Evolutionary conservation across 768 basidiomycete genomes (phyloP).

Genomic region (Pleurotus pulmonarius): DNA sequence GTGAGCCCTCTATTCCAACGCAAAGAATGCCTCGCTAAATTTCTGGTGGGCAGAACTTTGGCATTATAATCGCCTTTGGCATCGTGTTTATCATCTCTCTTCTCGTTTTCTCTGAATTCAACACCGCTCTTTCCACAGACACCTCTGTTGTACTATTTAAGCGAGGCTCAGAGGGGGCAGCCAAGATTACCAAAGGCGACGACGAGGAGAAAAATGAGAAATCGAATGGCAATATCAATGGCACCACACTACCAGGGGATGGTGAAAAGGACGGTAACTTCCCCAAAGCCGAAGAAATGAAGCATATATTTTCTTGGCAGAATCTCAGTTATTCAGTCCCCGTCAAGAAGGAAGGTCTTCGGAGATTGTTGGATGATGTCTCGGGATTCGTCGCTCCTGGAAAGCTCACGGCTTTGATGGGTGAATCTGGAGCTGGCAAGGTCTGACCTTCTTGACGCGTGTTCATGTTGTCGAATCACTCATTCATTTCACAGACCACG

Average conservation of each 20-base stretch:
- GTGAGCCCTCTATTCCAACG: no score
- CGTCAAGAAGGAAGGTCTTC: slow-evolving; percentile 28
- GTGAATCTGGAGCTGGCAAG: slow-evolving; percentile 30
- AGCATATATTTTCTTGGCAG: slow-evolving; percentile 68
- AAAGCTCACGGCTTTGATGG: slow-evolving; percentile 67
- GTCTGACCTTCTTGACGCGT: no score
- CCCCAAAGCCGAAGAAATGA: slow-evolving; percentile 25
- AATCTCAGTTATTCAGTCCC: slow-evolving; percentile 57
- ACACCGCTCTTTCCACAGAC: slow-evolving; percentile 34
- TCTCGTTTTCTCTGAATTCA: slow-evolving; percentile 56
- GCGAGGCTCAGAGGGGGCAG: neutral
- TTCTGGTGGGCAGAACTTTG: no score
- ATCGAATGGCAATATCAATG: neutral
- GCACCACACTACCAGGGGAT: no score
- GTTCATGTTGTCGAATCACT: no score
- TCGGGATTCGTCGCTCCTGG: slow-evolving; percentile 70
- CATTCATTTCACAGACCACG: no score
- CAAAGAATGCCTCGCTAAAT: no score
- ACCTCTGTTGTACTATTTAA: slow-evolving; percentile 57
- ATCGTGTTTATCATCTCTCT: slow-evolving; percentile 50
- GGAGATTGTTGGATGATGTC: slow-evolving; percentile 52
- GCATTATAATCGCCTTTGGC: slow-evolving; percentile 66
- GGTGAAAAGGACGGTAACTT: no score
- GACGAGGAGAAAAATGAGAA: slow-evolving; percentile 3
- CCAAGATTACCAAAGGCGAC: no score